Evolutionary conservation across 2,329 filamentous ascomycete species (phyloP), one percentile per base, ranked within the genome.

Genomic region (Diaporthe sp.): DNA sequence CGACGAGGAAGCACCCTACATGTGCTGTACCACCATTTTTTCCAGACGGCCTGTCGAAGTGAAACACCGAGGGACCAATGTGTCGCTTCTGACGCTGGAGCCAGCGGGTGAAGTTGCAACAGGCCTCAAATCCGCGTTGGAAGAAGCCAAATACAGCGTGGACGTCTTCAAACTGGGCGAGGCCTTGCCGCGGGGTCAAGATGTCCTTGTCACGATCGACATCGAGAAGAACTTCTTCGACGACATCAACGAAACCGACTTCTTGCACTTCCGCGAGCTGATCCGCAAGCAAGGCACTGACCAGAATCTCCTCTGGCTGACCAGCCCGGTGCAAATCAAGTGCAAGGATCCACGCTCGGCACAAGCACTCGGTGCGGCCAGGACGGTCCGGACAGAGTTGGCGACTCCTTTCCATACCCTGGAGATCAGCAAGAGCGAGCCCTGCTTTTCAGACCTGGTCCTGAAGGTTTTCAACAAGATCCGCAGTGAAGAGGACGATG

Each of bases 281-380:
- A 42, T 39, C 22, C 49, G 49, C 19, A 15, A 42, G 13, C 31
- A 68, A 39, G 46, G 19, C 5, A 49, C 31, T 1, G 37, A 61
- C 22, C 57, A 61, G 34, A 61, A 39, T 4, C 34, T 69, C 2
- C 72, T 74, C 25, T 74, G 72, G 72, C 34, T 74, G 25, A 68
- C 61, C 7, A n/a, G 25, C 15, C 59, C 51, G 7, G 42, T 31
- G 3, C 72, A 74, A 13, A 28, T 74, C 25, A 37, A 42, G 7
- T 68, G 59, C 15, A 39, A 44, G n/a, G 51, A 74, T 28, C 72
- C 59, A 1, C 59, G 42, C 9, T 68, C 62, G 12, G 59, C 57
- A 9, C 51, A 57, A 44, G 31, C 44, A 39, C 51, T 74, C 22
- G 72, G 72, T 17, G 12, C 57, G 6, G 51, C 51, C 5, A 39